These are phyloP conservation scores for Boletellus sp. DNA, from an alignment of 768 basidiomycete genomes.

Conservation along the genomic window DNA sequence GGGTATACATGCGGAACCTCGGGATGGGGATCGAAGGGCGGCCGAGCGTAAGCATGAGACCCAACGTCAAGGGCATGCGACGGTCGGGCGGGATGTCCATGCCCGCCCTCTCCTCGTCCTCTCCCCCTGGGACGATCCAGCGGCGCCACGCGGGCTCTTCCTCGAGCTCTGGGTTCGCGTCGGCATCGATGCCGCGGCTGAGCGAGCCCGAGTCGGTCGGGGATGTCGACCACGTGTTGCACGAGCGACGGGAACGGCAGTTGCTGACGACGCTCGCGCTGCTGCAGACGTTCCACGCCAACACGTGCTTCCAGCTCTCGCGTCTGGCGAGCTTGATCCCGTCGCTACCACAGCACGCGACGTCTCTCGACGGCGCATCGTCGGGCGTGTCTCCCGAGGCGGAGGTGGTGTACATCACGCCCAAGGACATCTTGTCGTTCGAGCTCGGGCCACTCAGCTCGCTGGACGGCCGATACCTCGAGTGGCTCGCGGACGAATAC, in stretches of 20 bases:
- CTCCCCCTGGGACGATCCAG: conserved; percentile 30
- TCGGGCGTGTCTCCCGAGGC: conserved; percentile 8
- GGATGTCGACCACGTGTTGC: conserved; percentile 4
- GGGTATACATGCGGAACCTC: conserved; percentile 48
- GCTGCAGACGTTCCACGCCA: conserved; percentile 65
- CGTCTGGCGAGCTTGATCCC: conserved; percentile 33
- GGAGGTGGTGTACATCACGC: conserved; percentile 45
- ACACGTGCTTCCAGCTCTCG: conserved; percentile 56
- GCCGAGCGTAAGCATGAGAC: conserved; percentile 30
- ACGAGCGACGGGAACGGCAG: conserved; percentile 35
- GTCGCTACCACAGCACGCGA: not conserved
- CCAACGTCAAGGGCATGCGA: conserved; percentile 36
- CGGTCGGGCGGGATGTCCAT: conserved; percentile 49
- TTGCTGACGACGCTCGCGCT: conserved; percentile 51
- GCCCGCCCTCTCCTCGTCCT: conserved; percentile 10
- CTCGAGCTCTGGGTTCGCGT: conserved; percentile 18
- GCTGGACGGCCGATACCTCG: conserved; percentile 68
- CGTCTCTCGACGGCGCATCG: not conserved
- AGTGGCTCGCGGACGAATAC: conserved; percentile 73
- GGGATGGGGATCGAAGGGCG: conserved; percentile 74
- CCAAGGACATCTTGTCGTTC: conserved; percentile 62
- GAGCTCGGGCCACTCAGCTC: conserved; percentile 73
- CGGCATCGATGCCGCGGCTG: not conserved
- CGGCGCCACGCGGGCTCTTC: conserved; percentile 29
- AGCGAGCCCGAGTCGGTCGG: not conserved